A percentile compares a stretch with the other conserved stretches of the same genome.
phyloP scores from a whole-genome alignment of 371 early-diverging fungal genomes.

The Blakeslea trispora region DNA sequence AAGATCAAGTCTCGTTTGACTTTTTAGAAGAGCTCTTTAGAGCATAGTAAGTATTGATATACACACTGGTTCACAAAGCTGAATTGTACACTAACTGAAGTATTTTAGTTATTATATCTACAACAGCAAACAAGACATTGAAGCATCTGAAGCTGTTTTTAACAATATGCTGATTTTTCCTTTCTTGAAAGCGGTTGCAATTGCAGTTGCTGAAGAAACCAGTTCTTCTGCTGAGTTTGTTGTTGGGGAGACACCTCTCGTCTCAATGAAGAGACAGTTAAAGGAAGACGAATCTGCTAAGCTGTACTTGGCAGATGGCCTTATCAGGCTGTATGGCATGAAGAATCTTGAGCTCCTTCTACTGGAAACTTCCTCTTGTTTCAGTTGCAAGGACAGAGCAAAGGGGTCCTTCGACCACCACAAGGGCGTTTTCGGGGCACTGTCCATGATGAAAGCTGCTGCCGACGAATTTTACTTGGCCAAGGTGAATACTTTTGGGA shows the following conservation, averaged over 20 bases:
- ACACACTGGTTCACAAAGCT: too few species aligned
- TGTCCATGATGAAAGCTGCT: slow-evolving; percentile 4
- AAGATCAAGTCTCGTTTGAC: too few species aligned
- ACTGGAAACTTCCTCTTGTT: neutral
- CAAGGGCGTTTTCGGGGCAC: slow-evolving; percentile 3
- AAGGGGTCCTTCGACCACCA: slow-evolving; percentile 7
- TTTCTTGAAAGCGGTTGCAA: neutral
- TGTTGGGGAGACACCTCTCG: neutral
- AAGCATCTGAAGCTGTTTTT: neutral
- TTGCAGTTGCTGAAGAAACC: neutral
- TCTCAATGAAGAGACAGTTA: slow-evolving; percentile 7
- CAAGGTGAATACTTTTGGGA: neutral
- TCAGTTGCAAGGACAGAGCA: neutral
- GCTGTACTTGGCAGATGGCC: neutral
- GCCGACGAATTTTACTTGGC: slow-evolving; percentile 1
- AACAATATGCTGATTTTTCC: neutral
- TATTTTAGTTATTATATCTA: too few species aligned
- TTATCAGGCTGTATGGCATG: neutral
- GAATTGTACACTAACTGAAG: too few species aligned
- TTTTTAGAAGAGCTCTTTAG: too few species aligned
- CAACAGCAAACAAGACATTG: neutral
- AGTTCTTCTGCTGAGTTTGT: neutral
- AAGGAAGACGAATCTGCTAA: neutral
- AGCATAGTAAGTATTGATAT: too few species aligned
- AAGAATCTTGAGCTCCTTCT: slow-evolving; percentile 1